These are phyloP conservation scores for Ochromonadaceae sp. DNA, from an alignment of 352 stramenopile genomes.

Conservation along the genomic window DNA sequence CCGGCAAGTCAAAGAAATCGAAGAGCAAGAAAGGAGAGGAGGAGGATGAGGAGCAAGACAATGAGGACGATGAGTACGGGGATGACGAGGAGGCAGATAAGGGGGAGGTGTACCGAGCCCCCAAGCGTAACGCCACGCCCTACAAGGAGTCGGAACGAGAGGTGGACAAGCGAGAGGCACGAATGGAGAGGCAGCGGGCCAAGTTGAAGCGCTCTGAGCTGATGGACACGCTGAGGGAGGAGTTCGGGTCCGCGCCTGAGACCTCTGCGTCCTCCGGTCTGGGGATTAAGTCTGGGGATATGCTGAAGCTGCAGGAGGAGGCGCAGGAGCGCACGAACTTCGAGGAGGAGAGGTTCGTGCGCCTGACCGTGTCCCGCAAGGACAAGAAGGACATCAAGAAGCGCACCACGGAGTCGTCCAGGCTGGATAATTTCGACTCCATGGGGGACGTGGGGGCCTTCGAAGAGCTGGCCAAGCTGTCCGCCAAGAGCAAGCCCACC, in stretches of 20 bases:
- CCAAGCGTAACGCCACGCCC: neutral
- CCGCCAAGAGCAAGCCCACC: too few species aligned
- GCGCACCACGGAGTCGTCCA: neutral
- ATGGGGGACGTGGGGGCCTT: neutral
- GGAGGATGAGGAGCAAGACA: neutral
- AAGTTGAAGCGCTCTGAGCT: neutral
- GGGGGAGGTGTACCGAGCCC: neutral
- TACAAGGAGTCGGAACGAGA: neutral
- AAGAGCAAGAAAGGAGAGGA: neutral
- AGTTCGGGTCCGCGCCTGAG: conserved; percentile 7
- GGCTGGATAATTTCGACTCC: conserved; percentile 6
- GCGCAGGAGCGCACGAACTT: neutral
- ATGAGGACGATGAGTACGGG: neutral
- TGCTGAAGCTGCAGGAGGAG: neutral
- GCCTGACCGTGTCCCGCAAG: conserved; percentile 2
- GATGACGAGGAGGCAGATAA: neutral
- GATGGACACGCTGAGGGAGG: neutral
- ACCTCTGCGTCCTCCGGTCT: neutral
- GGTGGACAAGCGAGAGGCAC: neutral
- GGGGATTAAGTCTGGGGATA: neutral
- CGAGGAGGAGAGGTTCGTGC: conserved; percentile 12
- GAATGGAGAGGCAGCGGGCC: neutral
- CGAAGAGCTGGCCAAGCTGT: neutral
- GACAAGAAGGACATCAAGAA: conserved; percentile 12
- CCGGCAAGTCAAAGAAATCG: too few species aligned